Evolutionary conservation across 2,329 filamentous ascomycete species (phyloP), one percentile per base, ranked within the genome.

Genomic region (Cladosporium velox): DNA sequence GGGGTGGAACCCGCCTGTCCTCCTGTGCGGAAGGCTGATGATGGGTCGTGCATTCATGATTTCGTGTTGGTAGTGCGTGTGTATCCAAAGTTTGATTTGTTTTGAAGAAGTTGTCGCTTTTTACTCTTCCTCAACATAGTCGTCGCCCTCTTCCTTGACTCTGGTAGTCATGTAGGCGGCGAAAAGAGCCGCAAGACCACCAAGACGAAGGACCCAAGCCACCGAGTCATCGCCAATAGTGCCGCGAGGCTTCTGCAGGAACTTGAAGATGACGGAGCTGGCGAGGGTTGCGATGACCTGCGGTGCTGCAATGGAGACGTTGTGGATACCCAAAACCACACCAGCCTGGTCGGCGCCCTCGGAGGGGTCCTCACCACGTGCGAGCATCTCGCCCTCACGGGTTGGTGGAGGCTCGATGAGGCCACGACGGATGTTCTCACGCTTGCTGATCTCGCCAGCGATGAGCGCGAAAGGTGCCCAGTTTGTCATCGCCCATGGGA

Each of bases 381-480:
- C 79, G 15, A 83, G 72, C 34, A 79, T 69, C 52, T 77, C 74
- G 10, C 76, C 78, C 38, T 72, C 69, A 2, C 66, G 59, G 38
- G 76, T 77, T 4, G 75, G 75, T 4, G 77, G 78, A 7, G 74
- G 72, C 10, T 78, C 79, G 26, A 82, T 79, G 30, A 81, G 77
- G 14, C 83, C 80, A 26, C 87, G 84, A 61, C 85, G 82, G 58
- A 88, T 85, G 30, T 90, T 88, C 75, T 97, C 91, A 6, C 92
- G 89, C 67, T 89, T 91, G 67, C 90, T 91, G 68, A 98, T 93
- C 77, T 98, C 94, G 5, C 92, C 92, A 55, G 92, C 93, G 76
- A 98, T 97, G 72, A 98, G 91, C 47, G 94, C 93, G 81, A 94
- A 98, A 0, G 94, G 94, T 0, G 93, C 94, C 94, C 94, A 98